These are phyloP conservation scores for Euphorbia lathyris DNA, from an alignment of 345 rosid genomes.

Conservation along the genomic window DNA sequence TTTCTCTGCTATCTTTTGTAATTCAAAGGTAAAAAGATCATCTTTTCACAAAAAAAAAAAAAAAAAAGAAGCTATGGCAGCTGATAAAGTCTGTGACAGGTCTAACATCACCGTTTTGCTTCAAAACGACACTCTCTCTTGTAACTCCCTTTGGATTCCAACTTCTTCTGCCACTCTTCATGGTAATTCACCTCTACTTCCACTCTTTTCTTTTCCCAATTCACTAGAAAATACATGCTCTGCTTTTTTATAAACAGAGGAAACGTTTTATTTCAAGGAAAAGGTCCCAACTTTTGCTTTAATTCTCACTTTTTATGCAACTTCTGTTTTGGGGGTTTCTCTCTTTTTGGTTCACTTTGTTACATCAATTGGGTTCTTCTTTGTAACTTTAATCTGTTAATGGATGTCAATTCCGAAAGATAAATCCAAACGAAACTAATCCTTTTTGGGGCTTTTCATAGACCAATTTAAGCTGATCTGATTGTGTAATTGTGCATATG, in stretches of 20 bases:
- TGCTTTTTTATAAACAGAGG: constrained; percentile 5
- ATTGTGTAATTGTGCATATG: not conserved
- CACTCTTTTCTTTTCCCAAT: constrained; percentile 3
- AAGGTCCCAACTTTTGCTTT: constrained; percentile 8
- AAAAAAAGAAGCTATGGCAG: constrained; percentile 25
- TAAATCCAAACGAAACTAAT: not conserved
- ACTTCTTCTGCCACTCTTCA: constrained; percentile 26
- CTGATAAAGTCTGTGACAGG: constrained; percentile 21
- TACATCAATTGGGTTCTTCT: not conserved
- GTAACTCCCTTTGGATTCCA: constrained; percentile 42
- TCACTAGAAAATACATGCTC: not conserved
- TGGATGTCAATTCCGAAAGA: not conserved
- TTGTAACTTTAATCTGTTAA: not conserved
- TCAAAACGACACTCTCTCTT: constrained; percentile 29
- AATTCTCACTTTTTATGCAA: not conserved
- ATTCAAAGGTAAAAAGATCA: not conserved
- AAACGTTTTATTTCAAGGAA: not conserved
- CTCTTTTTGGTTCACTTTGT: not conserved
- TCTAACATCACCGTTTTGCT: constrained; percentile 26
- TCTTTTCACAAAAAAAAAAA: not conserved
- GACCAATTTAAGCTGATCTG: not conserved
- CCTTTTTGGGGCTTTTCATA: not conserved
- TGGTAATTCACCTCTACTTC: constrained; percentile 25
- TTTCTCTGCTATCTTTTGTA: not conserved
- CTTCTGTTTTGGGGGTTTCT: not conserved